Evolutionary conservation across 768 basidiomycete species (phyloP).

Genomic region (Hydnomerulius pinastri): DNA sequence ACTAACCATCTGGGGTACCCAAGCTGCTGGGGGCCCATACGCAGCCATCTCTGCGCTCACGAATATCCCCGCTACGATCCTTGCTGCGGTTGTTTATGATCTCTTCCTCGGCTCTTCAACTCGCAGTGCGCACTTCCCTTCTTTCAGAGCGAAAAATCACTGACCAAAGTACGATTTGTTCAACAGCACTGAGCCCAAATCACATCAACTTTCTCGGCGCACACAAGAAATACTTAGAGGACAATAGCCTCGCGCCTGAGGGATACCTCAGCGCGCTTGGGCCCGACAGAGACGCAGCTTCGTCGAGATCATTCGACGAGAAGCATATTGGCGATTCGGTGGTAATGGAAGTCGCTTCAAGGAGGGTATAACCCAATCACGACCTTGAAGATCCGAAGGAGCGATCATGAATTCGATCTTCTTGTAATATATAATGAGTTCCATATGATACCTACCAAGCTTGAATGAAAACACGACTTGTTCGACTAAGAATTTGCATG

Average conservation of each 20-base stretch:
- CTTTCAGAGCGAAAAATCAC: conserved; percentile 1
- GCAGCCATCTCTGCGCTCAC: conserved; percentile 64
- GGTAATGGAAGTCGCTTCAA: not conserved
- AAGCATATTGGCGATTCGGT: conserved; percentile 1
- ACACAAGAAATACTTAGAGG: conserved; percentile 25
- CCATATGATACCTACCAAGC: not conserved
- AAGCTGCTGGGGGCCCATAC: conserved; percentile 55
- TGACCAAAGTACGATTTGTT: conserved; percentile 8
- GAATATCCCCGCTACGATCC: conserved; percentile 63
- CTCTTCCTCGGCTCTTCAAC: conserved; percentile 58
- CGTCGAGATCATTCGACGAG: conserved; percentile 13
- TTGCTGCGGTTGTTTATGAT: conserved; percentile 57
- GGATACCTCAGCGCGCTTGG: conserved; percentile 23
- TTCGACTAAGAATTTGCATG: not conserved
- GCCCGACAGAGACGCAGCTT: conserved; percentile 1
- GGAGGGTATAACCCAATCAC: conserved; percentile 18
- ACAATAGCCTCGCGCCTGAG: conserved; percentile 20
- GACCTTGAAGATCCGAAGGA: conserved; percentile 7
- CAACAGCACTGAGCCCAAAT: conserved; percentile 24
- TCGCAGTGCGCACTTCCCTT: conserved; percentile 44
- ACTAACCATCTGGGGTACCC: conserved; percentile 59
- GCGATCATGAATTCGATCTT: conserved; percentile 2
- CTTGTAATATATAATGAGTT: not conserved
- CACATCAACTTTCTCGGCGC: conserved; percentile 25
- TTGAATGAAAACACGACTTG: not conserved